phyloP scores from a whole-genome alignment of 306 rosid species.

The Macrotyloma uniflorum region DNA sequence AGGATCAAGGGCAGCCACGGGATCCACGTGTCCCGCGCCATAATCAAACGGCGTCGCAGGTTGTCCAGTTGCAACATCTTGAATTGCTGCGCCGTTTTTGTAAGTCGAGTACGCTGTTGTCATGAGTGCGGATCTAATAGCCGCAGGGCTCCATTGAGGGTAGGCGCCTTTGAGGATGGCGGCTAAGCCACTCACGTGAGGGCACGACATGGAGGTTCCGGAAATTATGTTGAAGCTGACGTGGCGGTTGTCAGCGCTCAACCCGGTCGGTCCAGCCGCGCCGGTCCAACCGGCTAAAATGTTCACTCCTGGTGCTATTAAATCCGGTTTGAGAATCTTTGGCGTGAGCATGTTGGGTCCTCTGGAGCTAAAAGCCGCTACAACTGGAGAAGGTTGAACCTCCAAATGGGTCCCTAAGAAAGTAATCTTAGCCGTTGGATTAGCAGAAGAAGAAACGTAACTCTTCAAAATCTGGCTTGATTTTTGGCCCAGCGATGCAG shows the following conservation, averaged over 20 bases:
- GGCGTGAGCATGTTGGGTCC: constrained; percentile 82
- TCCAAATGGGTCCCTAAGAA: constrained; percentile 59
- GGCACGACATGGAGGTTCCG: constrained; percentile 97
- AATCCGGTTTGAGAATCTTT: constrained; percentile 80
- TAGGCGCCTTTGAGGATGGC: constrained; percentile 77
- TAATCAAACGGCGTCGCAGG: constrained; percentile 76
- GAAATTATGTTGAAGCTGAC: constrained; percentile 86
- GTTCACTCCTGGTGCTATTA: constrained; percentile 91
- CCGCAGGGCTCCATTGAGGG: constrained; percentile 90
- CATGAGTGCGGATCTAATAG: constrained; percentile 90
- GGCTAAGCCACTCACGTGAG: constrained; percentile 86
- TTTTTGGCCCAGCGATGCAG: constrained; percentile 70
- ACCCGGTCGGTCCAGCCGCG: constrained; percentile 72
- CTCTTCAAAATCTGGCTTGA: constrained; percentile 56
- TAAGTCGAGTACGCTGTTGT: constrained; percentile 75
- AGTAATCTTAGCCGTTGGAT: constrained; percentile 62
- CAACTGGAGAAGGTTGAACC: constrained; percentile 83
- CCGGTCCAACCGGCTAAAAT: constrained; percentile 94
- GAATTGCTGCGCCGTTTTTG: constrained; percentile 55
- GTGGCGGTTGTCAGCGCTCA: constrained; percentile 48
- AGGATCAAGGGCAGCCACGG: constrained; percentile 84
- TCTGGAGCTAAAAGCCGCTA: constrained; percentile 92
- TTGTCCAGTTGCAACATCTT: constrained; percentile 61
- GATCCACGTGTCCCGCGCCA: constrained; percentile 91
- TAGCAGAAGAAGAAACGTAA: constrained; percentile 48